Evolutionary conservation across 768 basidiomycete genomes (phyloP), one percentile per base, ranked within the genome.

Genomic region (Amanita exitialis): DNA sequence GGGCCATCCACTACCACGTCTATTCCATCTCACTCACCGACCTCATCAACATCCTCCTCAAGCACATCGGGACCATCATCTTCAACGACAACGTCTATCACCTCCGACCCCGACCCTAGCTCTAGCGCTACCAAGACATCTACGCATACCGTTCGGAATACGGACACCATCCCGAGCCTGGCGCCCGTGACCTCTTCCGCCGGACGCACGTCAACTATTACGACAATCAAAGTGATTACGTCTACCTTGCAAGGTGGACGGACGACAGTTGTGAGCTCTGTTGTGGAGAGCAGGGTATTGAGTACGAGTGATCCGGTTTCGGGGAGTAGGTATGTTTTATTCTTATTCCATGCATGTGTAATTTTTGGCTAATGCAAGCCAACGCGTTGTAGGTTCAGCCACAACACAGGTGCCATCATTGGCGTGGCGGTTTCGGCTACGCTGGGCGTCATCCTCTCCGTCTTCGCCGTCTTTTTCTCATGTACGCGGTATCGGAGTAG

Each of bases 401-500:
- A 59, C 16, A 67, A 70, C 46, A 71, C 68, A 2, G 67, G 64
- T 9, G 72, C 65, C 8, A 68, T 72, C 35, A 62, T 71, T 15
- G 71, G 67, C 2, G 64, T 72, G 27, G 61, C 67, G 4, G 38
- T 74, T 3, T 60, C 66, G 1, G 61, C 57, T 20, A 57, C 63
- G 2, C 37, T 61, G 39, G 54, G 54, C 27, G 56, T 71, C 16
- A 54, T 71, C 15, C 23, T 65, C 7, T 54, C 61, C 23, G 58
- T 67, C 34, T 27, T 70, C 9, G 28, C 64, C 21, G 54, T 66
- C 21, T 69, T 71, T 49, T 66, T 64, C 21, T 54, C 57, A 1
- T 72, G 71, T 47, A 58, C 57, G 44, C 56, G 62, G 20, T 66
- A 62, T 44, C 49, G 42, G 46, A 30, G 10, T 12, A 58, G 5